These are phyloP conservation scores for Pestalotiopsis sp. DNA, from an alignment of 2,329 filamentous ascomycete species.

Conservation along the genomic window DNA sequence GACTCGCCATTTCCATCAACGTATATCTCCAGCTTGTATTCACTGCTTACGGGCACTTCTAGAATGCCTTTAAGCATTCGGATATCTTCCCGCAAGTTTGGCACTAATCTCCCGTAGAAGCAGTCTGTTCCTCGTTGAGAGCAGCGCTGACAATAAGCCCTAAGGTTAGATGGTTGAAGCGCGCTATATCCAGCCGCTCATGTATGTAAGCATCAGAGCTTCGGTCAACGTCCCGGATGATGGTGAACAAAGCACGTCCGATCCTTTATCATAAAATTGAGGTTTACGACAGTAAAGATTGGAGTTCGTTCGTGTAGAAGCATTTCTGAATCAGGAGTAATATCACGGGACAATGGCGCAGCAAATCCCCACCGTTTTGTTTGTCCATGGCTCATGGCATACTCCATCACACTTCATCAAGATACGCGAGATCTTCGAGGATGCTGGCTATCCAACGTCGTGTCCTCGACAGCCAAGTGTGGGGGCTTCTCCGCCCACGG, in stretches of 20 bases:
- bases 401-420: background rate
- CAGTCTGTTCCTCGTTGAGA: background rate
- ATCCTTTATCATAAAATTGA: no score
- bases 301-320: no score
- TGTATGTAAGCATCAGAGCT: background rate
- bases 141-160: background rate
- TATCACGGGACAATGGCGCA: background rate
- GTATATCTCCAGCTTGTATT: no score
- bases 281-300: background rate
- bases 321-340: background rate
- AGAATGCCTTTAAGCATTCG: background rate
- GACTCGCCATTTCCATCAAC: no score
- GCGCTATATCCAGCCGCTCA: background rate
- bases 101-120: background rate
- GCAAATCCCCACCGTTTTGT: conserved; percentile 2
- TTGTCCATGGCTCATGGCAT: conserved; percentile 3
- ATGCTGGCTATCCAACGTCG: background rate
- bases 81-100: background rate
- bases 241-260: background rate
- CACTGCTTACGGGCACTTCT: no score
- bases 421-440: background rate
- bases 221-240: background rate
- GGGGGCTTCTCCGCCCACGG: background rate
- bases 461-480: background rate
- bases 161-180: background rate